These are phyloP conservation scores for Alloascoidea africana DNA, from an alignment of 805 yeast genomes.

Conservation along the genomic window DNA sequence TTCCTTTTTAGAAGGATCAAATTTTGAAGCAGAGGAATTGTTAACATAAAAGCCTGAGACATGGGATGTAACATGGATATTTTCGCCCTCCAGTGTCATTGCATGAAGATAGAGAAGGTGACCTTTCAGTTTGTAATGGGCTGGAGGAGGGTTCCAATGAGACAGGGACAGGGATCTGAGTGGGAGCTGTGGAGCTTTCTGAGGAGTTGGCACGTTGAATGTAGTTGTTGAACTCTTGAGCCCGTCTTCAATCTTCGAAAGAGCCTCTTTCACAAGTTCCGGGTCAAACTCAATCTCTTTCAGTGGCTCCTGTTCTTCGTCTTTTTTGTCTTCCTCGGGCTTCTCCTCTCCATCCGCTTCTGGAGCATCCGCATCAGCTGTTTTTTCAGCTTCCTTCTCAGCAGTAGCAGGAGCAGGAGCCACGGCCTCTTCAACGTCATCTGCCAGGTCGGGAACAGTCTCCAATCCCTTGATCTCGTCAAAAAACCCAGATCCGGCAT, in stretches of 20 bases:
- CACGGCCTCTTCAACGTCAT: conserved; percentile 2
- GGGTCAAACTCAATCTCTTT: conserved; percentile 9
- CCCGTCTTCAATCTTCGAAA: conserved; percentile 6
- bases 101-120: conserved; percentile 65
- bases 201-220: conserved; percentile 7
- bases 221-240: conserved; percentile 19
- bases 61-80: conserved; percentile 63
- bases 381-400: conserved; percentile 6
- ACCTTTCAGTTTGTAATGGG: conserved; percentile 46
- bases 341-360: conserved; percentile 10
- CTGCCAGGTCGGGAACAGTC: conserved; percentile 8
- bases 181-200: conserved; percentile 15
- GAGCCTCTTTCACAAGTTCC: conserved; percentile 10
- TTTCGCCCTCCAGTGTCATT: conserved; percentile 71
- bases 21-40: conserved; percentile 47
- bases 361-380: conserved; percentile 7
- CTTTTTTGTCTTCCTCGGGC: conserved; percentile 10
- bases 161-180: conserved; percentile 54
- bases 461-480: conserved; percentile 22
- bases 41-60: conserved; percentile 70
- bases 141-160: conserved; percentile 78
- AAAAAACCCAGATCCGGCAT: conserved; percentile 37
- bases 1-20: conserved; percentile 47
- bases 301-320: conserved; percentile 6
- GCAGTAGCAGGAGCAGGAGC: conserved; percentile 3